phyloP scores from a whole-genome alignment of 371 early-diverging fungal genomes.

The Mucor piriformis region DNA sequence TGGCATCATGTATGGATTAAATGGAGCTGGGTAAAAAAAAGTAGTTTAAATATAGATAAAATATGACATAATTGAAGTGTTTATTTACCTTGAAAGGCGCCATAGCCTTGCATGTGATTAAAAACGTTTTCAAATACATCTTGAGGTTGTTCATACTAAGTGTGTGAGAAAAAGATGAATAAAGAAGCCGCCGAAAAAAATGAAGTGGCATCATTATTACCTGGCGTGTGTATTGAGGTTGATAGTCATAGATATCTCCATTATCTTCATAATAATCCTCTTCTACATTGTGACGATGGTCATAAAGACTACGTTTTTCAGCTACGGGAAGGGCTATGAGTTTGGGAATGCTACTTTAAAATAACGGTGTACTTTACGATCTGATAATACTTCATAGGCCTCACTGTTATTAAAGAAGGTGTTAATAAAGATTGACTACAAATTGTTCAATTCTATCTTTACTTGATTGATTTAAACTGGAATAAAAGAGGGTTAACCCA shows the following conservation, averaged over 20 bases:
- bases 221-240: too few species aligned
- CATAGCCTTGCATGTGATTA: slow-evolving; percentile 21
- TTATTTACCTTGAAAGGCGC: slow-evolving; percentile 1
- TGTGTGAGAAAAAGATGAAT: too few species aligned
- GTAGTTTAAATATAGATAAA: too few species aligned
- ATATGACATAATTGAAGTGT: not conserved
- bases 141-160: slow-evolving; percentile 53
- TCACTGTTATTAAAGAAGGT: slow-evolving; percentile 24
- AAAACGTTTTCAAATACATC: slow-evolving; percentile 56
- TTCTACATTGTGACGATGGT: slow-evolving; percentile 23
- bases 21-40: slow-evolving; percentile 8
- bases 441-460: slow-evolving; percentile 4
- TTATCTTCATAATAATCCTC: not conserved
- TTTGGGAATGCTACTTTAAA: not conserved
- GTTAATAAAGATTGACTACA: not conserved
- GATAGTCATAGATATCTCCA: too few species aligned
- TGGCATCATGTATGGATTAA: not conserved
- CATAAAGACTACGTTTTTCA: slow-evolving; percentile 44
- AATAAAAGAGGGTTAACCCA: not conserved
- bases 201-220: too few species aligned
- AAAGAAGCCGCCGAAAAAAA: too few species aligned
- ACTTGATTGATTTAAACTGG: slow-evolving; percentile 55
- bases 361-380: too few species aligned
- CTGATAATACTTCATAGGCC: slow-evolving; percentile 60
- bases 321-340: slow-evolving; percentile 20